Conservation (phyloP, 2,329 filamentous ascomycete genomes). For the Bipolaris cookei region DNA sequence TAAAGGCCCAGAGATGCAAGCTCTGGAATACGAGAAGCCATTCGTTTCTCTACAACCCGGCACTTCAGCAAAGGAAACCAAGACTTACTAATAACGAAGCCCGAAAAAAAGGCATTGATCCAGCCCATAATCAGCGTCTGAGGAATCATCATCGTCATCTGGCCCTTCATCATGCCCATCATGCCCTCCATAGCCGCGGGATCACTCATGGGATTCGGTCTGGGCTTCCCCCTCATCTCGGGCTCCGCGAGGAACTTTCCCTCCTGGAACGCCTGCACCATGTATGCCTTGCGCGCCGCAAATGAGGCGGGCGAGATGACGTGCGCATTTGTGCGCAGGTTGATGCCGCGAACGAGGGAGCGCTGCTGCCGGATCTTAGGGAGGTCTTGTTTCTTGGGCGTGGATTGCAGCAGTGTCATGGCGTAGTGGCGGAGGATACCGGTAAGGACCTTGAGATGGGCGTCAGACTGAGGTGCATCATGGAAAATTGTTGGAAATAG, state of each 20-base stretch:
- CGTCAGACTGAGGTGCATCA: constrained; percentile 13
- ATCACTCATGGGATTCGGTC: constrained; percentile 92
- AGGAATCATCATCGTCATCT: constrained; percentile 99
- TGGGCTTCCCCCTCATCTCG: constrained; percentile 81
- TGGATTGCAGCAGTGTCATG: constrained; percentile 82
- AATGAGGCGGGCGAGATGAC: constrained; percentile 81
- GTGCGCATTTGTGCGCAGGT: constrained; percentile 81
- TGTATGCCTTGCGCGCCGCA: constrained; percentile 76
- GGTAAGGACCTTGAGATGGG: constrained; percentile 72
- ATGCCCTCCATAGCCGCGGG: constrained; percentile 98
- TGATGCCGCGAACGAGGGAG: constrained; percentile 80
- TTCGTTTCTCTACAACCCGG: no score
- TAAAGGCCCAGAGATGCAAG: no score
- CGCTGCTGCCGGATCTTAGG: constrained; percentile 83
- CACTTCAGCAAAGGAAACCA: not conserved
- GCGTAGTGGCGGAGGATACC: constrained; percentile 96
- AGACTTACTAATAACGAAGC: constrained; percentile 89
- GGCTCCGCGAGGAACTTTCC: constrained; percentile 91
- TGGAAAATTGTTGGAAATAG: not conserved
- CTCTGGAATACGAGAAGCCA: no score
- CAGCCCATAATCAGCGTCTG: constrained; percentile 99
- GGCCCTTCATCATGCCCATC: constrained; percentile 99
- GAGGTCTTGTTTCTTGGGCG: constrained; percentile 81
- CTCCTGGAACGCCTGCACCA: constrained; percentile 81
- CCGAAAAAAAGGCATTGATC: constrained; percentile 99